Conservation (phyloP, 208 protist genomes). For the Wallacemonas collosoma region DNA sequence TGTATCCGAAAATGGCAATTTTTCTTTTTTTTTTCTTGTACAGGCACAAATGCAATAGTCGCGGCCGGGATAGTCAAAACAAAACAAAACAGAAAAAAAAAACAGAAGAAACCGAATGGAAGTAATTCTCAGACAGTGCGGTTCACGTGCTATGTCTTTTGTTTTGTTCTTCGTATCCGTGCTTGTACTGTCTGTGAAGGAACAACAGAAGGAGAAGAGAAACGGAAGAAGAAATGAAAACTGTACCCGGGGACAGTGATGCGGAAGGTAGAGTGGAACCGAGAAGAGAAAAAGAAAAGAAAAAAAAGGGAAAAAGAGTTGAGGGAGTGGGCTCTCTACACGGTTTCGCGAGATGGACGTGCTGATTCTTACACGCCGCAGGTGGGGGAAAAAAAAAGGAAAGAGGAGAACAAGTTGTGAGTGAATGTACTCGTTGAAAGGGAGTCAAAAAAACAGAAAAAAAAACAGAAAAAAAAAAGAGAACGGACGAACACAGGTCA, state of each 20-base stretch:
- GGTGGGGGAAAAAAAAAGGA: background rate
- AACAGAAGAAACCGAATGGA: conserved; percentile 4
- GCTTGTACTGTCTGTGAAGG: background rate
- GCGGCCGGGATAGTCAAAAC: background rate
- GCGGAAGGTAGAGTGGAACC: background rate
- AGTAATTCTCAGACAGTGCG: background rate
- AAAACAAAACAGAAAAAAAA: background rate
- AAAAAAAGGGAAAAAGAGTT: background rate
- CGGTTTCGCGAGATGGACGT: background rate
- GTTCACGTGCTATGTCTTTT: background rate
- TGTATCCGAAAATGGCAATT: background rate
- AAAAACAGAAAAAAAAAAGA: conserved; percentile 1
- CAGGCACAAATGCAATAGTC: background rate
- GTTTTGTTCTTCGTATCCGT: too few species aligned
- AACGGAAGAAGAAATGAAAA: background rate
- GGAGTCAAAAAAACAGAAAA: background rate
- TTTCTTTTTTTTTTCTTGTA: background rate
- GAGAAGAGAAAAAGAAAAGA: background rate
- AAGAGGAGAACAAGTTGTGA: conserved; percentile 2
- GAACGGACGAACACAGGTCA: background rate
- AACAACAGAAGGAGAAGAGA: conserved; percentile 7
- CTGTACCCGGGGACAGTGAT: background rate
- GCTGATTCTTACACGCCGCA: background rate
- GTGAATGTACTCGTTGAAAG: background rate
- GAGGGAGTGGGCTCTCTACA: too few species aligned